phyloP scores from a whole-genome alignment of 169 alveolate genomes.

The Plasmodium falciparum region DNA sequence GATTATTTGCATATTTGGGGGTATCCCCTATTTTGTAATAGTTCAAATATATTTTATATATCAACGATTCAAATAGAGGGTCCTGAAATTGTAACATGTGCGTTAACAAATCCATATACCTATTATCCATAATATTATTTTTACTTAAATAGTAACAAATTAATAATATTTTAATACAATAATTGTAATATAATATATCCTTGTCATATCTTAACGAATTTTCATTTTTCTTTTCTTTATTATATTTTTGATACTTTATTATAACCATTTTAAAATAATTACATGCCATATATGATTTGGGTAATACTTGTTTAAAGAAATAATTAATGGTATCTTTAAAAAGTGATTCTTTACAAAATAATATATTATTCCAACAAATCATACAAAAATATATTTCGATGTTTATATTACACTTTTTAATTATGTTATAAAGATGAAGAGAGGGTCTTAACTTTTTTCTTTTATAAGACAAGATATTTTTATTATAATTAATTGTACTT shows the following conservation, averaged over 20 bases:
- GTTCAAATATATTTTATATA: conserved; percentile 47
- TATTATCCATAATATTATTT: conserved; percentile 29
- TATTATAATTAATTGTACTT: neutral
- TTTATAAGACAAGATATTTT: neutral
- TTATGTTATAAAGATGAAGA: conserved; percentile 25
- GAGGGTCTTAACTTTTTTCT: neutral
- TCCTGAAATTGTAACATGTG: conserved; percentile 18
- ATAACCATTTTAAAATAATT: conserved; percentile 30
- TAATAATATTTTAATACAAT: conserved; percentile 21
- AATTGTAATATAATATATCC: conserved; percentile 3
- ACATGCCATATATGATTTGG: conserved; percentile 11
- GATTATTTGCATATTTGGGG: neutral
- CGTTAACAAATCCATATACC: conserved; percentile 32
- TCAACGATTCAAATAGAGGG: conserved; percentile 31
- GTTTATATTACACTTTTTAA: conserved; percentile 32
- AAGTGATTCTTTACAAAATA: conserved; percentile 64
- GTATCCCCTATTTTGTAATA: conserved; percentile 24
- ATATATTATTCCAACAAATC: conserved; percentile 65
- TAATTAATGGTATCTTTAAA: conserved; percentile 52
- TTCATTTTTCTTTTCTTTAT: conserved; percentile 4
- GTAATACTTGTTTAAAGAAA: conserved; percentile 43
- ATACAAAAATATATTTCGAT: conserved; percentile 49
- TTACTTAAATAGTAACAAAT: conserved; percentile 31
- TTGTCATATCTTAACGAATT: neutral
- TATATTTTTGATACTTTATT: neutral